Percentiles rank a stretch among this genome's conserved stretches.
Evolutionary conservation across 805 yeast species (phyloP).

Genomic region (Saturnispora silvae): DNA sequence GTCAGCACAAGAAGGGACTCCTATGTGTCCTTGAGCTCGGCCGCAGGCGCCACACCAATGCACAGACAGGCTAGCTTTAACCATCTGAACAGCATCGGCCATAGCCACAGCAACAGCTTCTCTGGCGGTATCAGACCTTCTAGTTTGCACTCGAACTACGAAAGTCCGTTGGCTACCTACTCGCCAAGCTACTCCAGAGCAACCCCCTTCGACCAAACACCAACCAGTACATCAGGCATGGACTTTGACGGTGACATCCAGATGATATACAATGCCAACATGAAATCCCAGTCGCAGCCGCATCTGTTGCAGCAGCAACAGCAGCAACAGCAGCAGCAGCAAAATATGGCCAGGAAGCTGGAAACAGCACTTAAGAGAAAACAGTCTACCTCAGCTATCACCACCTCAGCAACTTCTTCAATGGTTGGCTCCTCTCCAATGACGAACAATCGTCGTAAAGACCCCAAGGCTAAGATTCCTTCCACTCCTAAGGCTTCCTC

Average conservation of each 20-base stretch:
- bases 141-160: constrained; percentile 9
- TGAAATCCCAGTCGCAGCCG: constrained; percentile 1
- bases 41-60: constrained; percentile 5
- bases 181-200: constrained; percentile 12
- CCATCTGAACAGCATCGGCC: background rate
- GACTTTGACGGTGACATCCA: constrained; percentile 24
- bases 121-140: constrained; percentile 5
- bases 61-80: constrained; percentile 3
- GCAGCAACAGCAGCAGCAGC: background rate
- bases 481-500: background rate
- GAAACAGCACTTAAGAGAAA: too few relatives aligned
- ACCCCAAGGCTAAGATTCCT: too few relatives aligned
- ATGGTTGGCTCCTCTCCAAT: background rate
- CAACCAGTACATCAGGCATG: constrained; percentile 11
- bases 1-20: constrained; percentile 8
- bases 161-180: constrained; percentile 15
- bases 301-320: background rate
- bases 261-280: constrained; percentile 16
- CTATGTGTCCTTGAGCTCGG: constrained; percentile 3
- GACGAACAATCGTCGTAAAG: background rate
- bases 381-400: background rate
- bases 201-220: constrained; percentile 6
- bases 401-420: background rate
- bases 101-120: background rate
- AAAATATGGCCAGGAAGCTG: too few relatives aligned